These are phyloP conservation scores for Cercis canadensis DNA, from an alignment of 306 rosid species.

Conservation along the genomic window DNA sequence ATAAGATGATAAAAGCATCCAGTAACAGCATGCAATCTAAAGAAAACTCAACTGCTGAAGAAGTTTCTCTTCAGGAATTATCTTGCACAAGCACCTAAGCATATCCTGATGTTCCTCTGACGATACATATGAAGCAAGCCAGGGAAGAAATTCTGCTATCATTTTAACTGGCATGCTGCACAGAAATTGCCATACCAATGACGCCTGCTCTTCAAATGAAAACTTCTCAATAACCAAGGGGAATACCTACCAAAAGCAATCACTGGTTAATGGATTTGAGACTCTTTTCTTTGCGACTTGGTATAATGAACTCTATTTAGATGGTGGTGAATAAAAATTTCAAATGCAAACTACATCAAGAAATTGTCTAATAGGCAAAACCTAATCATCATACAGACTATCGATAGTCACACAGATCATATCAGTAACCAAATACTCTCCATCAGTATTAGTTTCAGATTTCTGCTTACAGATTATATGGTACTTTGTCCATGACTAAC, in stretches of 20 bases:
- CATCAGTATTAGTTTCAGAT: not conserved
- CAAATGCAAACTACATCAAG: not conserved
- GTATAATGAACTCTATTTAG: not conserved
- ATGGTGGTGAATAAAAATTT: not conserved
- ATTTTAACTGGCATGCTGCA: too few species aligned
- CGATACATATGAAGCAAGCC: not conserved
- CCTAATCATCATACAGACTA: not conserved
- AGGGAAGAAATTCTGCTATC: too few species aligned
- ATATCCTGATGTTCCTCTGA: not conserved
- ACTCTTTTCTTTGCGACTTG: not conserved
- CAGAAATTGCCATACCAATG: slow-evolving; percentile 41
- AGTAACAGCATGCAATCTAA: not conserved
- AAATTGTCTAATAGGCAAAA: not conserved
- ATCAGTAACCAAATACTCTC: not conserved
- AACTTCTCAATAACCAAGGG: slow-evolving; percentile 45
- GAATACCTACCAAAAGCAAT: slow-evolving; percentile 39
- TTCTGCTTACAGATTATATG: not conserved
- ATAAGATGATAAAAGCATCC: slow-evolving; percentile 17
- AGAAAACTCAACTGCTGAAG: slow-evolving; percentile 34
- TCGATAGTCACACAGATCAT: not conserved
- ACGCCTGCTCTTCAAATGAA: slow-evolving; percentile 44
- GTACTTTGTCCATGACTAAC: slow-evolving; percentile 12
- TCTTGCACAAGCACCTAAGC: not conserved
- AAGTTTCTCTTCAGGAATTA: slow-evolving; percentile 44
- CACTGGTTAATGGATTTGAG: slow-evolving; percentile 11